Base-by-base conservation (phyloP, 192 early-diverging fungal species). In the Coemansia sp. region DNA sequence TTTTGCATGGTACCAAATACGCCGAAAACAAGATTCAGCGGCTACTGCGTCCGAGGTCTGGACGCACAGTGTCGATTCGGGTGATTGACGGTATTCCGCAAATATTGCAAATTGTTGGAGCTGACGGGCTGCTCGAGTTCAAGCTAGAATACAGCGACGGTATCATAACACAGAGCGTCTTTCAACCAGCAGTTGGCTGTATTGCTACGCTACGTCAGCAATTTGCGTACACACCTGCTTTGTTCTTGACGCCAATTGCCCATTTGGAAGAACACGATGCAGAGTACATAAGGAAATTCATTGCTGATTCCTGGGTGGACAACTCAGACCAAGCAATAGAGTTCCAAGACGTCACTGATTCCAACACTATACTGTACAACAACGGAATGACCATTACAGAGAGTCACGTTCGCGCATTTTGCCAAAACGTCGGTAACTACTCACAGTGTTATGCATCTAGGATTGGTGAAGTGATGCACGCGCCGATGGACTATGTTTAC, bases 141-240 rank as follows among this genome's bases (percentile, higher is more conserved):
- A 89, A 90, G 59, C 89, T 93, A 47, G 91, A 90, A 75, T 91
- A 89, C 65, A 80, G 84, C 42, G 86, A 92, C 38, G 85, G 84
- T 49, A 2, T 2, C 14, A 75, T 73, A 37, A 77, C 49, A 66
- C 76, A 26, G 76, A 82, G 17, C 62, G 75, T 59, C 68, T 78
- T 53, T 72, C 76, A 51, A 64, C 71, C 34, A 50, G 73, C 47
- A 67, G 79, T 44, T 37, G 79, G 18, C 70, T 82, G 38, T 54
- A 73, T 58, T 28, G 76, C 47, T 9, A 65, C 31, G 38, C 81
- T 49, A 58, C 64, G 49, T 49, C 74, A 24, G 49, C 53, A 37
- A 18, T 60, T 67, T 48, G 18, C 23, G 4, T 63, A 63, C 51
- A 6, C 15, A n/a, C 64, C 71, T 20, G 25, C 60, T 18, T 56